phyloP scores from a whole-genome alignment of 305 asterid species.

The Solanum chacoense region DNA sequence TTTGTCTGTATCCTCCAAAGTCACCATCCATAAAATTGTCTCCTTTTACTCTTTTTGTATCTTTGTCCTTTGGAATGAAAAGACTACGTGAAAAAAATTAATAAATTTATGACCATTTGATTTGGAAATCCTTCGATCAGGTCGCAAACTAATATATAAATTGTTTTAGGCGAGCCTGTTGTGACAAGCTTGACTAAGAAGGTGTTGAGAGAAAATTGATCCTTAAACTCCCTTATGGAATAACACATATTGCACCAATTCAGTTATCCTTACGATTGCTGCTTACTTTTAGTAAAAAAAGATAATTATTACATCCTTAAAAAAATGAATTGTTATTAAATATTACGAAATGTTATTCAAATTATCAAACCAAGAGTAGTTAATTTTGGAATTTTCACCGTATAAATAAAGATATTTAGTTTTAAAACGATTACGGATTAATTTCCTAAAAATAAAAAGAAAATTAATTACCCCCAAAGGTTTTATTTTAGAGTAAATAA shows the following conservation, averaged over 20 bases:
- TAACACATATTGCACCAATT: background rate
- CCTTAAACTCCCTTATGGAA: background rate
- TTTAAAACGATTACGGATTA: background rate
- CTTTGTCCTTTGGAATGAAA: background rate
- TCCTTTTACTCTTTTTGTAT: background rate
- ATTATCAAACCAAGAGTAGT: background rate
- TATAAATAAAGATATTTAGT: background rate
- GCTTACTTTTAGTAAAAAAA: background rate
- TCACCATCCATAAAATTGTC: background rate
- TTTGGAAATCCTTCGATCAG: background rate
- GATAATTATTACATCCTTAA: background rate
- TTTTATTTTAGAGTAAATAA: background rate
- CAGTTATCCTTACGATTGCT: background rate
- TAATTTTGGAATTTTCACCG: no score
- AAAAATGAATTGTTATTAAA: background rate
- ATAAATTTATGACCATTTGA: background rate
- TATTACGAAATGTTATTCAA: background rate
- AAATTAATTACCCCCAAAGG: background rate
- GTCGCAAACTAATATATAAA: background rate
- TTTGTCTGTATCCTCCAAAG: background rate
- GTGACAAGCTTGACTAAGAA: background rate
- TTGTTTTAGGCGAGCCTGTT: background rate
- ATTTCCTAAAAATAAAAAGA: background rate
- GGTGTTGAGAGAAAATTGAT: background rate
- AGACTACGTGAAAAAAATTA: background rate